phyloP scores from a whole-genome alignment of 768 basidiomycete species.

The Coprinellus micaceus region DNA sequence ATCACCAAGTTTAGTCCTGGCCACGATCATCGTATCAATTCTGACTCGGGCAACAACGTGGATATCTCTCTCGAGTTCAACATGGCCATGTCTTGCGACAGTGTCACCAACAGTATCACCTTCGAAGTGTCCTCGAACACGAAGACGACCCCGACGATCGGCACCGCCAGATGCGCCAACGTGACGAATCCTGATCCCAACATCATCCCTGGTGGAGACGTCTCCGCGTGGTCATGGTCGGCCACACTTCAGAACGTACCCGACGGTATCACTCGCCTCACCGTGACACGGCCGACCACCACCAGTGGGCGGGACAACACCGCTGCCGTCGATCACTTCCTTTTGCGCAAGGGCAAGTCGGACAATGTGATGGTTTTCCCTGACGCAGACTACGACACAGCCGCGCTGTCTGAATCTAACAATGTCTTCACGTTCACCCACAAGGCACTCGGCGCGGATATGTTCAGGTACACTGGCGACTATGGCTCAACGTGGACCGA shows the following conservation, averaged over 20 bases:
- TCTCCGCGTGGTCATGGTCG: constrained; percentile 69
- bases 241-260: constrained; percentile 71
- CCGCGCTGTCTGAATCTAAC: constrained; percentile 51
- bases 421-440: constrained; percentile 77
- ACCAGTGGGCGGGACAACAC: constrained; percentile 42
- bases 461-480: constrained; percentile 82
- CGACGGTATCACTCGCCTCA: constrained; percentile 80
- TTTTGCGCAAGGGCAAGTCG: constrained; percentile 73
- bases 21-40: constrained; percentile 73
- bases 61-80: constrained; percentile 80
- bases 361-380: constrained; percentile 89
- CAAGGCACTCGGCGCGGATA: constrained; percentile 81
- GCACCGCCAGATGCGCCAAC: constrained; percentile 42
- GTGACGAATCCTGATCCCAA: constrained; percentile 49
- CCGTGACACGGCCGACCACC: constrained; percentile 53
- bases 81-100: constrained; percentile 65
- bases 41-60: constrained; percentile 47
- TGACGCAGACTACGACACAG: constrained; percentile 68
- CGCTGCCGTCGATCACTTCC: constrained; percentile 68
- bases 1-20: constrained; percentile 81
- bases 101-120: constrained; percentile 58
- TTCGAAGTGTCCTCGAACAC: constrained; percentile 71
- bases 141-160: constrained; percentile 50
- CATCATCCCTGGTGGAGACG: constrained; percentile 48
- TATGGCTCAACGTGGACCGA: constrained; percentile 81